phyloP scores from a whole-genome alignment of 2,329 filamentous ascomycete genomes.

The Penicillium concentricum region DNA sequence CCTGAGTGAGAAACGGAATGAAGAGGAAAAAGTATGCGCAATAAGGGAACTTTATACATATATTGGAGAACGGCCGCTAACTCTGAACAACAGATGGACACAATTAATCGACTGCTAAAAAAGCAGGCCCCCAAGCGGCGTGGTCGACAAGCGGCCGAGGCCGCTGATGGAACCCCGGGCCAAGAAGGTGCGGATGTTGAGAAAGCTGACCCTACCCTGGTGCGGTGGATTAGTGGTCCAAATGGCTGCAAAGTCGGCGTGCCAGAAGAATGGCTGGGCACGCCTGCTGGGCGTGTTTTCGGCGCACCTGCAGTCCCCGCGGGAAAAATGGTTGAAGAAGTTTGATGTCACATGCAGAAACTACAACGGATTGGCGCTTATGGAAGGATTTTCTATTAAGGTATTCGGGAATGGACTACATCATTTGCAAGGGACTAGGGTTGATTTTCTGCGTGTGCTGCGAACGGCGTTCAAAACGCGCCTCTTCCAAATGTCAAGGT shows the following conservation, averaged over 20 bases:
- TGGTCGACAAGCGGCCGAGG: conserved; percentile 46
- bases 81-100: conserved; percentile 56
- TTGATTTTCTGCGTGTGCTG: conserved; percentile 5
- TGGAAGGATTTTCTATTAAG: conserved; percentile 12
- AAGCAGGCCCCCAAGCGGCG: conserved; percentile 63
- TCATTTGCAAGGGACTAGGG: conserved; percentile 11
- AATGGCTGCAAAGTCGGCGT: conserved; percentile 45
- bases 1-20: conserved; percentile 72
- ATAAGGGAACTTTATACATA: not conserved
- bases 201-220: conserved; percentile 45
- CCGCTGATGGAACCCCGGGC: conserved; percentile 42
- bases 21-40: conserved; percentile 68
- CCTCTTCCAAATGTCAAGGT: not conserved
- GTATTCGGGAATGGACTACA: conserved; percentile 16
- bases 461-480: conserved; percentile 10
- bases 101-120: conserved; percentile 65
- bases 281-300: conserved; percentile 43
- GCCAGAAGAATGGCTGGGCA: conserved; percentile 50
- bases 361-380: conserved; percentile 24
- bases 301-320: conserved; percentile 21
- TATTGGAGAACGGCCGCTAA: conserved; percentile 14
- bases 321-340: conserved; percentile 41
- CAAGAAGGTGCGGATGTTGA: conserved; percentile 39
- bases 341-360: conserved; percentile 23
- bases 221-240: conserved; percentile 46